Evolutionary conservation across 1,139 yeast genomes (phyloP).

Genomic region (Barnettozyma hawaiiensis): DNA sequence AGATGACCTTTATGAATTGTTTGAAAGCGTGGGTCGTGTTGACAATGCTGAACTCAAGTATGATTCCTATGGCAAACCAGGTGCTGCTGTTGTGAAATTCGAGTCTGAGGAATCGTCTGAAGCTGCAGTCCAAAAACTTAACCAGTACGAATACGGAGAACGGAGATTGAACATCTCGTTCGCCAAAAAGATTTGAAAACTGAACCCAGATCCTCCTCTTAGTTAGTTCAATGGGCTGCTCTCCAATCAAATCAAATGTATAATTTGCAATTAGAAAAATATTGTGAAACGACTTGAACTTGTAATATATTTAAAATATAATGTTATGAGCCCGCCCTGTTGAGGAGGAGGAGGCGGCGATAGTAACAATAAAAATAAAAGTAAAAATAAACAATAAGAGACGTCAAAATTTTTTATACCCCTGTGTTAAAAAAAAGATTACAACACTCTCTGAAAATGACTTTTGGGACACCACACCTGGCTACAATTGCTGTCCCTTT

Average conservation of each 20-base stretch:
- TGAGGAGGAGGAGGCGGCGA: too few species aligned
- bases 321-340: background rate
- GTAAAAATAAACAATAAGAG: too few species aligned
- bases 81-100: conserved; percentile 80
- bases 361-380: too few species aligned
- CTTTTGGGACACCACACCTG: too few species aligned
- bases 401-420: too few species aligned
- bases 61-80: conserved; percentile 66
- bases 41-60: conserved; percentile 71
- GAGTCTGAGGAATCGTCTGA: conserved; percentile 66
- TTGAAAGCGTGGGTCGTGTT: conserved; percentile 80
- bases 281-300: too few species aligned
- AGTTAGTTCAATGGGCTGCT: too few species aligned
- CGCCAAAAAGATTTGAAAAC: conserved; percentile 33
- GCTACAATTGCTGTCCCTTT: background rate
- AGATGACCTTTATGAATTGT: conserved; percentile 78
- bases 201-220: too few species aligned
- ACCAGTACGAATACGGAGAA: conserved; percentile 81
- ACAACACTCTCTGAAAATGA: too few species aligned
- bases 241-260: background rate
- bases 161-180: conserved; percentile 62
- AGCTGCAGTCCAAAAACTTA: conserved; percentile 65
- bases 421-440: too few species aligned
- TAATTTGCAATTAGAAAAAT: too few species aligned
- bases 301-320: too few species aligned